Percentiles rank a stretch among this genome's conserved stretches.
Conservation (phyloP, 2,329 filamentous ascomycete species). For the Phaeosphaeria sp. region DNA sequence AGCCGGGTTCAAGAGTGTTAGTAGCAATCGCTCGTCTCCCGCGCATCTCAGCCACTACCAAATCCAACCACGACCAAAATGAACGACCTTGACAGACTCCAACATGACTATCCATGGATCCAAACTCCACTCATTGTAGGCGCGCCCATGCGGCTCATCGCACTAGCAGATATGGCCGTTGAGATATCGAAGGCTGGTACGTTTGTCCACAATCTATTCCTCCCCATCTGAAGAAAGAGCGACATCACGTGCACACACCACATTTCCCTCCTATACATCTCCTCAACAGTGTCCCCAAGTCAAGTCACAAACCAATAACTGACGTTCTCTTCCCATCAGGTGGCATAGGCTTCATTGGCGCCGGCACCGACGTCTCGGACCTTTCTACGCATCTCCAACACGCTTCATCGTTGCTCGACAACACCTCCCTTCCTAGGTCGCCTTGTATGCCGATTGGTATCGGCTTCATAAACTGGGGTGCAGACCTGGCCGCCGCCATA, state of each 20-base stretch:
- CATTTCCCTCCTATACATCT: background rate
- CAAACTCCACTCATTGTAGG: conserved; percentile 63
- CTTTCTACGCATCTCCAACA: conserved; percentile 39
- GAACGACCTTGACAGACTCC: conserved; percentile 25
- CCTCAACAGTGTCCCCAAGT: background rate
- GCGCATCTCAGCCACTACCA: no score
- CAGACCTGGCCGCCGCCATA: conserved; percentile 53
- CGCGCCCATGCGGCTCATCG: conserved; percentile 74
- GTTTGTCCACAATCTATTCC: background rate
- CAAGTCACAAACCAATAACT: background rate
- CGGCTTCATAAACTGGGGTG: conserved; percentile 66
- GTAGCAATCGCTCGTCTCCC: no score
- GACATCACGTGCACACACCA: background rate
- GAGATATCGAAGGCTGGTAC: conserved; percentile 63
- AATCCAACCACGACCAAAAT: conserved; percentile 3
- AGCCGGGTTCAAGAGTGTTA: no score
- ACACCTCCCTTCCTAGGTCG: background rate
- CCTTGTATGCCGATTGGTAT: conserved; percentile 61
- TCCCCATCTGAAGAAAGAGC: background rate
- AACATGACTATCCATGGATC: conserved; percentile 64
- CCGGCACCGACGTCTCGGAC: conserved; percentile 50
- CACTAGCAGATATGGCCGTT: conserved; percentile 62
- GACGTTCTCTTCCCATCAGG: conserved; percentile 33
- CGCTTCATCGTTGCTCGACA: conserved; percentile 25
- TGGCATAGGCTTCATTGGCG: conserved; percentile 56